Base-by-base conservation (phyloP, 1,284 basidiomycete genomes). In the Grifola frondosa region DNA sequence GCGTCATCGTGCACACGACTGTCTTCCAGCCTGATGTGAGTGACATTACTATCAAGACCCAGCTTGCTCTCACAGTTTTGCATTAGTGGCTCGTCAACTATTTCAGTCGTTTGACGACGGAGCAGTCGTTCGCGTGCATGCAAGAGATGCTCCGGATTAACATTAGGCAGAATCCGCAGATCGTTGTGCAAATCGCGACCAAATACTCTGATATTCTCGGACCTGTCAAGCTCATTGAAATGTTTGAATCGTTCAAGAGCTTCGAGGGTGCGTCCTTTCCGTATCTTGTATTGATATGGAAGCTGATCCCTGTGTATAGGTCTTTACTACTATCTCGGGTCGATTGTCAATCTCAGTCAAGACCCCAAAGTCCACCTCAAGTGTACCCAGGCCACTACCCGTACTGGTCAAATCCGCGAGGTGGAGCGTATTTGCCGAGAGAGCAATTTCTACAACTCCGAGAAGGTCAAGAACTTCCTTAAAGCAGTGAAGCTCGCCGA, bases 391-490 rank as follows among this genome's bases (percentile, higher is more conserved):
- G 96, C 95, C 25, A 96, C 95, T 9, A 96, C 93, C 3, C 85
- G 95, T 35, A 99, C 95, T 17, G 95, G 95, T 31, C 96, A 98
- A 65, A 93, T 98, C 59, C 85, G 95, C 48, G 96, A 99, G 65
- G 96, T 99, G 46, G 95, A 98, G 71, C 91, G 96, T 47, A 95
- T 98, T 61, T 95, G 92, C 65, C 80, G 96, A 50, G 95, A 98
- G 73, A 91, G 88, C 64, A 97, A 97, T 70, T 77, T 76, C 70
- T 98, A 98, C 78, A 96, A 95, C 68, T 90, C 95, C 2, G 95
- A 98, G 72, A 98, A 98, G 71, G 96, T 98, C 76, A 98, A 98
- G 78, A 98, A 98, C 73, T 98, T 97, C 85, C 82, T 98, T 67
- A 94, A 93, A 65, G 96, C 98, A 65, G 95, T 94, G 60, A 95